phyloP scores from a whole-genome alignment of 495 filamentous ascomycete species.

The Usnea hakonensis region DNA sequence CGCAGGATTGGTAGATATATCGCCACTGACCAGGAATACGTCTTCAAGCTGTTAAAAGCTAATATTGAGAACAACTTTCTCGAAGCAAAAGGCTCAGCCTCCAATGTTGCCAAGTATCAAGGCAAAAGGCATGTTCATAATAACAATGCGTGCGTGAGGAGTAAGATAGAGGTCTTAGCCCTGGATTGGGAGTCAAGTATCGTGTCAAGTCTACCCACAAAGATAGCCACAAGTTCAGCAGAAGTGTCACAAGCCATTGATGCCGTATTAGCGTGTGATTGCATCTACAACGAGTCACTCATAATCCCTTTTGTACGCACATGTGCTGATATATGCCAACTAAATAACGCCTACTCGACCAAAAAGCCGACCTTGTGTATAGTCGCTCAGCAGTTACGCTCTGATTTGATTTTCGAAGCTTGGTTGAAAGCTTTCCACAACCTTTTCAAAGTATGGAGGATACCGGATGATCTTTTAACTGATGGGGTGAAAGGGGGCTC shows the following conservation, averaged over 20 bases:
- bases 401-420: constrained; percentile 72
- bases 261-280: constrained; percentile 72
- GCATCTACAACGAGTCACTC: constrained; percentile 82
- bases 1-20: constrained; percentile 58
- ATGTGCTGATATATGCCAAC: constrained; percentile 66
- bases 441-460: constrained; percentile 65
- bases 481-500: constrained; percentile 48
- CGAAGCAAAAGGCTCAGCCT: neutral
- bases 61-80: constrained; percentile 63
- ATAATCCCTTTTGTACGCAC: constrained; percentile 75
- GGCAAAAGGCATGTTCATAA: neutral
- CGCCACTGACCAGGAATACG: constrained; percentile 85
- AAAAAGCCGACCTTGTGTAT: constrained; percentile 16
- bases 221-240: constrained; percentile 31
- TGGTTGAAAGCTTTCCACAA: constrained; percentile 64
- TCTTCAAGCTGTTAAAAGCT: constrained; percentile 59
- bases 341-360: constrained; percentile 33
- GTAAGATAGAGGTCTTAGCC: constrained; percentile 38
- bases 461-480: constrained; percentile 56
- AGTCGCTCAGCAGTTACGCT: constrained; percentile 55
- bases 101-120: neutral
- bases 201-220: constrained; percentile 14
- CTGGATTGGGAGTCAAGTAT: constrained; percentile 66
- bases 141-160: neutral
- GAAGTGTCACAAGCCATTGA: constrained; percentile 40